These are phyloP conservation scores for Dianthus caryophyllus DNA, from an alignment of 148 eudicot genomes.

Conservation along the genomic window DNA sequence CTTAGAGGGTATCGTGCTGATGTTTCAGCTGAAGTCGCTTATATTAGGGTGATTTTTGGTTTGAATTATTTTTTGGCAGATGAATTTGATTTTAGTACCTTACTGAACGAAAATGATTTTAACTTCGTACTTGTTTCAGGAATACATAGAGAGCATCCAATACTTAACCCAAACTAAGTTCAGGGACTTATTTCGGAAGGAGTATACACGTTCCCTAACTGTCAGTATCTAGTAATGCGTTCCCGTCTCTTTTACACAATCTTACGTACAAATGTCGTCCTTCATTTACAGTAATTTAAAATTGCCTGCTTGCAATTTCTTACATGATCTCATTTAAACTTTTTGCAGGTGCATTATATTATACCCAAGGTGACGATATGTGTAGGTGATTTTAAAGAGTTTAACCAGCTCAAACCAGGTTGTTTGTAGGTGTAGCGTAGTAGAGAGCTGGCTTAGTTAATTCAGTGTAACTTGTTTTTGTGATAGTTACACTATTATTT, in stretches of 20 bases:
- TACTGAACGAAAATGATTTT: not conserved
- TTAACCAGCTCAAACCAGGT: no score
- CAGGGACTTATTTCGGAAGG: constrained; percentile 45
- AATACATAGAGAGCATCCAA: constrained; percentile 48
- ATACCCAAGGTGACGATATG: no score
- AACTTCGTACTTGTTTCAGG: constrained; percentile 29
- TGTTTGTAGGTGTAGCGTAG: no score
- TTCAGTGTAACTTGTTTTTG: no score
- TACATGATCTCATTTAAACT: no score
- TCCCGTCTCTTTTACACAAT: not conserved
- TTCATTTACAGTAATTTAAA: no score
- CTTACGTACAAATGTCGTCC: not conserved
- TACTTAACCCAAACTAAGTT: constrained; percentile 35
- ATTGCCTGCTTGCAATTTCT: no score
- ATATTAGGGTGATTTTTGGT: constrained; percentile 40
- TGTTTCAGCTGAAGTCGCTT: constrained; percentile 53
- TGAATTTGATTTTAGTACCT: constrained; percentile 14
- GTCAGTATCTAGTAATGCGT: constrained; percentile 30
- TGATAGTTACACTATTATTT: no score
- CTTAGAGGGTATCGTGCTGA: constrained; percentile 49
- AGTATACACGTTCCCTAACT: constrained; percentile 55
- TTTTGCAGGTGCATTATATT: no score
- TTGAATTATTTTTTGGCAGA: constrained; percentile 19
- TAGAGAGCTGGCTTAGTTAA: no score
- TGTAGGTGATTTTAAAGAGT: no score